These are phyloP conservation scores for Erysimum cheiri DNA, from an alignment of 441 rosid species.

Conservation along the genomic window DNA sequence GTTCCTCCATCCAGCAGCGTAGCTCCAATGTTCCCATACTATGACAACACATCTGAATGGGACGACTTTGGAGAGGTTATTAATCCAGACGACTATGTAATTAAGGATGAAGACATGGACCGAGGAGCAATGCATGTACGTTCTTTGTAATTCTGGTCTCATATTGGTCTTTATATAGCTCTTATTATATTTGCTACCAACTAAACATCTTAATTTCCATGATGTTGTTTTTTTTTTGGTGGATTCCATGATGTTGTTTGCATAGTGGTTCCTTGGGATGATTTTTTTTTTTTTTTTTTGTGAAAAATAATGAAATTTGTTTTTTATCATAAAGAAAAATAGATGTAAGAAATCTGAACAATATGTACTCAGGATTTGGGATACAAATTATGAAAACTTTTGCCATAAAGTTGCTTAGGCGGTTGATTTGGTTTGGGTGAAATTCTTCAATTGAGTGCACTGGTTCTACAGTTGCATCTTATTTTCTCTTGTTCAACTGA, in stretches of 20 bases:
- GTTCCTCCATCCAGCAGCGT: constrained; percentile 80
- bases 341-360: background rate
- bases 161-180: constrained; percentile 33
- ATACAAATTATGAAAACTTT: constrained; percentile 4
- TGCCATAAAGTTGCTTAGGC: constrained; percentile 11
- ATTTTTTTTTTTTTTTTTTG: background rate
- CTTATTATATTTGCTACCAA: constrained; percentile 5
- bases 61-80: constrained; percentile 97
- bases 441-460: constrained; percentile 6
- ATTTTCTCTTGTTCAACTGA: constrained; percentile 4
- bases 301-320: background rate
- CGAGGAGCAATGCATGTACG: constrained; percentile 72
- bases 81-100: constrained; percentile 93
- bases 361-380: constrained; percentile 14
- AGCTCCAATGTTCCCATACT: constrained; percentile 97
- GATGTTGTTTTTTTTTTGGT: too few species aligned
- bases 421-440: background rate
- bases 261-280: background rate
- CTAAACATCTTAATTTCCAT: constrained; percentile 20
- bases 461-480: constrained; percentile 11
- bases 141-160: constrained; percentile 34
- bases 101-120: constrained; percentile 89
- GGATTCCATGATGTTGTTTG: too few species aligned
- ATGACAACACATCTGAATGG: constrained; percentile 83
- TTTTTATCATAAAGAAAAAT: background rate